Evolutionary conservation across 1,139 yeast species (phyloP), one percentile per base, ranked within the genome.

Genomic region (Candida pseudoviswanathii): DNA sequence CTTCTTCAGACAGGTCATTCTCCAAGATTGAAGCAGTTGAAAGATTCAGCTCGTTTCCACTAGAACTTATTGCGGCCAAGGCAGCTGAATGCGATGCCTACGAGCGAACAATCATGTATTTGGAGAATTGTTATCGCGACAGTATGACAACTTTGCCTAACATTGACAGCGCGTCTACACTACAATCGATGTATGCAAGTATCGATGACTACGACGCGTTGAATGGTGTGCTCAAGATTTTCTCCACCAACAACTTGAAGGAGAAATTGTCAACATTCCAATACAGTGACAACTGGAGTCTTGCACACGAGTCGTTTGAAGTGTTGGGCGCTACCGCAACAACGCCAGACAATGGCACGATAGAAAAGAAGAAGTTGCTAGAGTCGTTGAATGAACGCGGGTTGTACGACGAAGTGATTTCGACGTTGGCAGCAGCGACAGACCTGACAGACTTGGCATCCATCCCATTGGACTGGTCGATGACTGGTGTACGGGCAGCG

Each of bases 171-270:
- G 76, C 81, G 8, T 64, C 74, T 1, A 78, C 85, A 2, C 68
- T 95, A 31, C 92, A 90, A 60, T 80, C 80, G 29, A 88, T 92
- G 75, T 95, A 94, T 64, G 87, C 96, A 4, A 87, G 81, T 51
- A 82, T 94, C 49, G 92, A 91, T 60, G 99, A 95, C 63, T 80
- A 86, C 42, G 99, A 95, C 70, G 85, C 97, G 0, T 75, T 95
- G 41, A 94, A 89, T 63, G 99, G 99, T 21, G 82, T 90, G 3
- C 70, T 94, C 46, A 84, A 89, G 52, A 78, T 80, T 55, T 87
- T 90, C 58, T 83, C 96, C 0, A 79, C 86, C 0, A 82, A 83
- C 44, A 82, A 84, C 53, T 71, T 91, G 47, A 78, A 80, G 21
- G 91, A 89, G 51, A 89, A 89, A 62, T 78, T 92, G 34, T 73